These are phyloP conservation scores for Tillandsia leiboldiana DNA, from an alignment of 176 grass and related monocot species.

Conservation along the genomic window DNA sequence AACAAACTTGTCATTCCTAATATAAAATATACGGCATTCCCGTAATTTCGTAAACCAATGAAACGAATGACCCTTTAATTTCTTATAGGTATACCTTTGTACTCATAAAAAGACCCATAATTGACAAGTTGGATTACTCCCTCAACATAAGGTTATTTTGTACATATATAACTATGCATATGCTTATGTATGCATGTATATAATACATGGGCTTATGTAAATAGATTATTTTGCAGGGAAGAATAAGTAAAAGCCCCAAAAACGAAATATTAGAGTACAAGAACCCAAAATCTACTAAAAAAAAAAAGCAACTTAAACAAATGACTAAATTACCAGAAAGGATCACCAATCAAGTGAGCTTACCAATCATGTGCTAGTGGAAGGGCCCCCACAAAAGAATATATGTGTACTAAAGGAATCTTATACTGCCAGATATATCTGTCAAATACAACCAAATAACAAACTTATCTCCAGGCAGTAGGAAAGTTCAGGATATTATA, in stretches of 20 bases:
- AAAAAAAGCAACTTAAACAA: conserved; percentile 10
- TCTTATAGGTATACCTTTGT: no score
- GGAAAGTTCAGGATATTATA: conserved; percentile 1
- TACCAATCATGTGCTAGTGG: conserved; percentile 86
- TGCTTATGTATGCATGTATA: no score
- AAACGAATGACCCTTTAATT: no score
- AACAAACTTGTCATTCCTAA: no score
- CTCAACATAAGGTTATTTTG: no score
- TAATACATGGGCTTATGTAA: no score
- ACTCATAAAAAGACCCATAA: no score
- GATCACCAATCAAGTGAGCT: neutral
- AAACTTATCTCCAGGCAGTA: conserved; percentile 15
- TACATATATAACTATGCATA: no score
- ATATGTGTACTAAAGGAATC: conserved; percentile 74
- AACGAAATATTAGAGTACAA: neutral
- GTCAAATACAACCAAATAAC: conserved; percentile 17
- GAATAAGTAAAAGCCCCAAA: neutral
- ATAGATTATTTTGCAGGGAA: no score
- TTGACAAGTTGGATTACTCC: no score
- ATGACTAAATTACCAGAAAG: conserved; percentile 7
- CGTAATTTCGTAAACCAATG: no score
- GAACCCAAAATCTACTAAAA: neutral
- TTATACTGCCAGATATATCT: conserved; percentile 91
- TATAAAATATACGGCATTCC: no score
- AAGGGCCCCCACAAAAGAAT: conserved; percentile 65